Conservation (phyloP, 305 asterid species). For the Solanum hybrid region DNA sequence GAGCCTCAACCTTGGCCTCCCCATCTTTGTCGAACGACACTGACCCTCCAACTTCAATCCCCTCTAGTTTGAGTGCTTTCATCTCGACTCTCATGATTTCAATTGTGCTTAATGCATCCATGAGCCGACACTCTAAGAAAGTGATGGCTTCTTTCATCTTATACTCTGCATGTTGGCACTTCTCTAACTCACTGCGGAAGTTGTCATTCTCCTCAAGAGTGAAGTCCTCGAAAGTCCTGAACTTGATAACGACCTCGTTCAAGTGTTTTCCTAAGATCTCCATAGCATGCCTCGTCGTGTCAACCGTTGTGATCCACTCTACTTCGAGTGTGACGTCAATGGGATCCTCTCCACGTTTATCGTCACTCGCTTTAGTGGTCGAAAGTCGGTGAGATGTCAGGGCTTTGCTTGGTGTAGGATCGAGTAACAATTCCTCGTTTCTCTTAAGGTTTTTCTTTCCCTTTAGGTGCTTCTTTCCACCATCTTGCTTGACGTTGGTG, state of each 20-base stretch:
- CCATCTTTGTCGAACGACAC: neutral
- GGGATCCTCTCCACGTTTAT: neutral
- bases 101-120: neutral
- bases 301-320: neutral
- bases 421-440: neutral
- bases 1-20: neutral
- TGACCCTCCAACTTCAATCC: neutral
- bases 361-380: neutral
- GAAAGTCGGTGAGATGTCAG: neutral
- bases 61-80: neutral
- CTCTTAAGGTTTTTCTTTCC: neutral
- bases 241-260: neutral
- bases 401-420: neutral
- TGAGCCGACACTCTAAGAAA: neutral
- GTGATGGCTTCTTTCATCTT: neutral
- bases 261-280: neutral
- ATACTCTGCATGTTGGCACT: neutral
- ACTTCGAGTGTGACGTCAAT: neutral
- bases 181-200: neutral
- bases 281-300: neutral
- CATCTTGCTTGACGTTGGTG: neutral
- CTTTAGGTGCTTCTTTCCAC: neutral
- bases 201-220: neutral
- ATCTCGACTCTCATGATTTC: neutral
- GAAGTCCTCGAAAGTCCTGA: neutral